Conservation (phyloP, 2,329 filamentous ascomycete species). For the Bipolaris cookei region DNA sequence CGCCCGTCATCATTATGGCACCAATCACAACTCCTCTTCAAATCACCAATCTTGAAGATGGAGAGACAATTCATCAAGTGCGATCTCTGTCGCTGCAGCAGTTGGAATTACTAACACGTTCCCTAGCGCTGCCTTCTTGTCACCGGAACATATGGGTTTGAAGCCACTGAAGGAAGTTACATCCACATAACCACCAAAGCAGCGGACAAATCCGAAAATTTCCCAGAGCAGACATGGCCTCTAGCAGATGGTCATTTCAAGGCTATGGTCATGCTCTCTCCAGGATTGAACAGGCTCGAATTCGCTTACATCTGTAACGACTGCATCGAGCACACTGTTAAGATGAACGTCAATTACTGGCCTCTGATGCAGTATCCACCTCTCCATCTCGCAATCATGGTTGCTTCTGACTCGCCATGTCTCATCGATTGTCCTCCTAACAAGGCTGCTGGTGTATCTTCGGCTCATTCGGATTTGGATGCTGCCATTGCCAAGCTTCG, state of each 20-base stretch:
- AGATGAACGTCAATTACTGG: constrained; percentile 33
- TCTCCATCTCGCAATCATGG: constrained; percentile 43
- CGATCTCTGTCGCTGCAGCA: neutral
- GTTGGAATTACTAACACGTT: neutral
- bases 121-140: constrained; percentile 38
- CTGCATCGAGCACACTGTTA: constrained; percentile 16
- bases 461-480: constrained; percentile 37
- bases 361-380: constrained; percentile 42
- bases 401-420: constrained; percentile 42
- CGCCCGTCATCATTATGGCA: constrained; percentile 1
- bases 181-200: constrained; percentile 30
- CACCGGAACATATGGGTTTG: constrained; percentile 30
- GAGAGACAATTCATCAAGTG: constrained; percentile 39
- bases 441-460: constrained; percentile 33
- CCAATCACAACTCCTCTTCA: constrained; percentile 9
- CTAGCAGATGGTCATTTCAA: constrained; percentile 42
- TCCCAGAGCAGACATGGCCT: constrained; percentile 44
- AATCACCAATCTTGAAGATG: constrained; percentile 33
- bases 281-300: constrained; percentile 31
- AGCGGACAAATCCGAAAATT: constrained; percentile 27
- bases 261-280: constrained; percentile 40
- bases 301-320: constrained; percentile 32
- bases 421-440: constrained; percentile 40
- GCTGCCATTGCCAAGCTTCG: constrained; percentile 42
- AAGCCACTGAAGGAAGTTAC: constrained; percentile 25